These are phyloP conservation scores for Penicillium odoratum DNA, from an alignment of 495 filamentous ascomycete species.

Conservation along the genomic window DNA sequence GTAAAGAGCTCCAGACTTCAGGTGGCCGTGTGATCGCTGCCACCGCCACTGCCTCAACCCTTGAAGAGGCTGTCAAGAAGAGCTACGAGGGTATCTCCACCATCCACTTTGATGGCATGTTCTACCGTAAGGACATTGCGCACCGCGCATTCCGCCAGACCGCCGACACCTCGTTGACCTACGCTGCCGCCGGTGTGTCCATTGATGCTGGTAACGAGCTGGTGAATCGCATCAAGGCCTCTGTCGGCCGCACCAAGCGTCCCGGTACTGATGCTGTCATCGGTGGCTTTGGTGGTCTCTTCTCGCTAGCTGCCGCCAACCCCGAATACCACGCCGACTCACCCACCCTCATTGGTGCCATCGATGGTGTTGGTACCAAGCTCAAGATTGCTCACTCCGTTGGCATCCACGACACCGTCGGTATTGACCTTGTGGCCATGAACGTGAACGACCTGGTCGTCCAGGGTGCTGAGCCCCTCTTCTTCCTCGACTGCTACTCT, in stretches of 20 bases:
- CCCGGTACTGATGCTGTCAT: conserved; percentile 88
- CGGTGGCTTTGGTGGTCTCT: conserved; percentile 90
- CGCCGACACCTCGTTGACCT: conserved; percentile 69
- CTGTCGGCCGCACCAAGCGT: conserved; percentile 73
- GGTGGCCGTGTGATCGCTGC: conserved; percentile 92
- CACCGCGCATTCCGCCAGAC: conserved; percentile 56
- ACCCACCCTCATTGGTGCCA: conserved; percentile 82
- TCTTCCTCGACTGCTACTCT: conserved; percentile 96
- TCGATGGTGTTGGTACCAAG: conserved; percentile 96
- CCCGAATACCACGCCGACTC: conserved; percentile 64
- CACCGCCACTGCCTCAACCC: conserved; percentile 69
- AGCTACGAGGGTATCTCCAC: conserved; percentile 78
- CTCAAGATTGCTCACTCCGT: conserved; percentile 89
- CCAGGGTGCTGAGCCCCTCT: conserved; percentile 88
- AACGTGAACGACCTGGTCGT: conserved; percentile 97
- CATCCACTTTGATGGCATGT: conserved; percentile 87
- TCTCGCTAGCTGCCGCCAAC: conserved; percentile 73
- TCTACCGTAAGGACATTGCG: conserved; percentile 91
- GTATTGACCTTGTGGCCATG: conserved; percentile 97
- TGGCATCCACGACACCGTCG: conserved; percentile 86
- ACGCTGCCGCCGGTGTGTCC: conserved; percentile 89
- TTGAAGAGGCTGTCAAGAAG: conserved; percentile 78
- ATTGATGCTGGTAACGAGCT: conserved; percentile 91
- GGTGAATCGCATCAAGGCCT: conserved; percentile 82
- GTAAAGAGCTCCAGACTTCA: conserved; percentile 63